Conservation (phyloP, 2,329 filamentous ascomycete species). For the Hypoxylon sp. region DNA sequence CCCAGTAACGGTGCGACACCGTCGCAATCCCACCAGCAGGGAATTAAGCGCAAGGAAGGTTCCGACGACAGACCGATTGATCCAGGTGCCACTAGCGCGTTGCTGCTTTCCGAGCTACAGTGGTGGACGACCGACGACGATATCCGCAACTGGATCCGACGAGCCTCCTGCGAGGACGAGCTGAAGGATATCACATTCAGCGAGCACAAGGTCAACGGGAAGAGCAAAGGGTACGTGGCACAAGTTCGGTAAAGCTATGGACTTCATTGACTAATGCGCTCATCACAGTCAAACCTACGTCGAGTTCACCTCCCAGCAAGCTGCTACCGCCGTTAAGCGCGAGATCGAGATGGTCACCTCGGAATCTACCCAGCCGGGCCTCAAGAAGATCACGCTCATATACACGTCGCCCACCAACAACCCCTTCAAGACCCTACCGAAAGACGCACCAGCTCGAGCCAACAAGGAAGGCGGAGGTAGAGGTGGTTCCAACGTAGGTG, state of each 20-base stretch:
- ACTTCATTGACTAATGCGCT: slow-evolving; percentile 17
- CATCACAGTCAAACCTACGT: slow-evolving; percentile 77
- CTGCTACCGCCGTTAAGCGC: slow-evolving; percentile 86
- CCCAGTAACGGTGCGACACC: slow-evolving; percentile 50
- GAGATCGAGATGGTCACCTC: slow-evolving; percentile 73
- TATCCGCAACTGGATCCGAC: slow-evolving; percentile 84
- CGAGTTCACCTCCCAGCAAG: slow-evolving; percentile 85
- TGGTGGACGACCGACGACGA: slow-evolving; percentile 99
- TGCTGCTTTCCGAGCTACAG: slow-evolving; percentile 89
- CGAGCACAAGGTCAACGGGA: slow-evolving; percentile 98
- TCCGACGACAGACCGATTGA: slow-evolving; percentile 71
- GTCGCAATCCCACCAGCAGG: slow-evolving; percentile 60
- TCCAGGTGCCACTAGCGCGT: slow-evolving; percentile 71
- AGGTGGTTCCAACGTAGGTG: slow-evolving; percentile 63
- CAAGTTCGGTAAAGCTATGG: not conserved
- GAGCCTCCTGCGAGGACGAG: slow-evolving; percentile 84
- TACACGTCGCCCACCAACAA: slow-evolving; percentile 84
- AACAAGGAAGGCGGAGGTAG: slow-evolving; percentile 68
- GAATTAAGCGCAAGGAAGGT: slow-evolving; percentile 70
- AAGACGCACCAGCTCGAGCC: slow-evolving; percentile 80
- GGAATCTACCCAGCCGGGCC: slow-evolving; percentile 64
- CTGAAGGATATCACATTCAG: slow-evolving; percentile 95
- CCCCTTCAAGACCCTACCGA: slow-evolving; percentile 90
- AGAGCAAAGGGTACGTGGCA: slow-evolving; percentile 87
- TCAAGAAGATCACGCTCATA: slow-evolving; percentile 77